Base-by-base conservation (phyloP, 2,329 filamentous ascomycete species). In the Cladosporium sp. region DNA sequence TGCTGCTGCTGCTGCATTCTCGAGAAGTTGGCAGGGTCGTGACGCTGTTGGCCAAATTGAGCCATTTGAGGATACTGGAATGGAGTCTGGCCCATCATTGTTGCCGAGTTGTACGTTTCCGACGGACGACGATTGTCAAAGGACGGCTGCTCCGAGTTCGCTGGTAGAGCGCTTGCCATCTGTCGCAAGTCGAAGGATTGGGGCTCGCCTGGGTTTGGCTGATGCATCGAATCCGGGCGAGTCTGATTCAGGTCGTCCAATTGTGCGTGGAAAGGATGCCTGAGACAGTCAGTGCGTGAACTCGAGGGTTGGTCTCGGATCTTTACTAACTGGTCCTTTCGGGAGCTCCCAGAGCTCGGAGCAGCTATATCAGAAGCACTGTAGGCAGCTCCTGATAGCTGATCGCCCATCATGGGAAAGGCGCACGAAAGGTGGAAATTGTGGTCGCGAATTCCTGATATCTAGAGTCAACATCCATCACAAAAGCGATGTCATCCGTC, bases 41-140 rank as follows among this genome's bases (percentile, higher is more conserved):
- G 55, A n/a, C 62, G 66, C 3, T 65, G 69, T 37, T 66, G 65
- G n/a, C 67, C 67, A 11, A 67, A 70, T 35, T 71, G 73, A 21
- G 67, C 28, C 16, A 65, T 59, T 10, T 64, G 63, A 16, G 65
- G 66, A 66, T 72, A 74, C 66, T 61, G 68, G 23, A 63, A 67
- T 26, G 55, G 40, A 18, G 49, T 37, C 11, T 65, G 66, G 8
- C 66, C 67, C 33, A 67, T 64, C 37, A 69, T 56, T 18, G 49
- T 33, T 40, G 62, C 28, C 64, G 65, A 6, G 26, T 56, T 58
- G 58, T 57, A 68, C 12, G 62, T 56, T 31, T 12, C 35, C 6
- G 62, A 49, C 12, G 62, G 55, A 11, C 35, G 65, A 29, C 40
- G 28, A 26, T 11, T 35, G 31, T 61, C 61, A 21, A 56, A 55